Conservation (phyloP, 2,329 filamentous ascomycete species). For the Cryphonectria parasitica region DNA sequence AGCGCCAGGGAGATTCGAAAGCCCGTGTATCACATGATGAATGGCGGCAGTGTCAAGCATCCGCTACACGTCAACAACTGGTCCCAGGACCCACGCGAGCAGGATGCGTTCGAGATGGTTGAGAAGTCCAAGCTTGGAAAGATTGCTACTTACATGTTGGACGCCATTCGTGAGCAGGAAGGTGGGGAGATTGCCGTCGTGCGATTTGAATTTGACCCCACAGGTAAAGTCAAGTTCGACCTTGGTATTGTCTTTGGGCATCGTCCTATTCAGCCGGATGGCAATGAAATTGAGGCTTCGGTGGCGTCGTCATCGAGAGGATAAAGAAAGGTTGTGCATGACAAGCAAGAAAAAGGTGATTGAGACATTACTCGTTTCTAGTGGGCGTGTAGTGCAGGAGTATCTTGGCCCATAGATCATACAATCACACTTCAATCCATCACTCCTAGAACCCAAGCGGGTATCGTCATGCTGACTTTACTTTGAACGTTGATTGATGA, state of each 20-base stretch:
- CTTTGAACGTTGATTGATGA: too few relatives aligned
- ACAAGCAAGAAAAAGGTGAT: background rate
- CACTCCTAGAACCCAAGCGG: too few relatives aligned
- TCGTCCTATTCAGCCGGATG: background rate
- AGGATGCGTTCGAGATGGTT: background rate
- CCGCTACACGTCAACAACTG: background rate
- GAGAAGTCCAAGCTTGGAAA: background rate
- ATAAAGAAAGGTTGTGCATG: background rate
- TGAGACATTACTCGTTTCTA: background rate
- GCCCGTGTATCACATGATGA: background rate
- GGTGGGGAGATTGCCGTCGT: background rate
- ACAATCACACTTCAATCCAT: background rate
- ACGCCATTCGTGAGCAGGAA: background rate
- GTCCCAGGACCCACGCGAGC: background rate
- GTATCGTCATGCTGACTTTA: too few relatives aligned
- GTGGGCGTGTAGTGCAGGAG: accelerated
- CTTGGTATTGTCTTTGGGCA: background rate
- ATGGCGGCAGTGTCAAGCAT: background rate
- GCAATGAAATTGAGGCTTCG: background rate
- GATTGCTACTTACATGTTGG: background rate
- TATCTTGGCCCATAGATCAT: background rate
- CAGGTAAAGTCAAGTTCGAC: background rate
- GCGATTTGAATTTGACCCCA: background rate
- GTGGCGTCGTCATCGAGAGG: background rate
- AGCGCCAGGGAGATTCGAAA: background rate